These are phyloP conservation scores for Trichoderma virens DNA, from an alignment of 495 filamentous ascomycete genomes.

Conservation along the genomic window DNA sequence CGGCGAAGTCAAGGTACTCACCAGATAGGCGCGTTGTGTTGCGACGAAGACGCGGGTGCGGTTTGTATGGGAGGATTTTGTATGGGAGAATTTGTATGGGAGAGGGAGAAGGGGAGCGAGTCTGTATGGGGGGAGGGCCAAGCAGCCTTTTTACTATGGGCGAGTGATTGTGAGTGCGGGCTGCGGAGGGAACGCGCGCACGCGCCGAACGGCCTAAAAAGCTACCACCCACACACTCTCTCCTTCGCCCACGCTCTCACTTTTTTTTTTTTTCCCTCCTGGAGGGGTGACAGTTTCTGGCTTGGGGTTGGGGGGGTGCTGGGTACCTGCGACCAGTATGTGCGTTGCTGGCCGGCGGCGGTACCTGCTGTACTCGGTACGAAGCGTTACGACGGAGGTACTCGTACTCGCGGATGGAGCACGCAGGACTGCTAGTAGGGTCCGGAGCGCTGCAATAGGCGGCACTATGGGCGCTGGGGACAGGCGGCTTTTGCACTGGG, in stretches of 20 bases:
- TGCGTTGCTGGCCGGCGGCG: neutral
- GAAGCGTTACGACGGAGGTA: neutral
- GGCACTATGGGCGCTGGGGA: neutral
- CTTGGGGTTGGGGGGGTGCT: neutral
- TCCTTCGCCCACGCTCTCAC: neutral
- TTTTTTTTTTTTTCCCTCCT: neutral
- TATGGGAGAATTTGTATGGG: slow-evolving; percentile 54
- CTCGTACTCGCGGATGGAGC: neutral
- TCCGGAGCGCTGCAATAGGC: neutral
- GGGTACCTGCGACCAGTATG: neutral
- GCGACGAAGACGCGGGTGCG: slow-evolving; percentile 10
- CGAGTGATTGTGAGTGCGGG: slow-evolving; percentile 41
- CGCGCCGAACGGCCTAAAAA: slow-evolving; percentile 7
- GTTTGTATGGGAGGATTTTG: slow-evolving; percentile 16
- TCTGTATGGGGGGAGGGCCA: slow-evolving; percentile 46
- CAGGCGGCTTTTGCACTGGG: too few relatives aligned
- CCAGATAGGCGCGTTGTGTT: slow-evolving; percentile 16
- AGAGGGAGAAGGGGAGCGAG: slow-evolving; percentile 43
- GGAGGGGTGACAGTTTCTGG: slow-evolving; percentile 2
- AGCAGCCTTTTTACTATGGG: slow-evolving; percentile 55
- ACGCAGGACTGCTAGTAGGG: neutral
- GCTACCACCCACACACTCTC: slow-evolving; percentile 6
- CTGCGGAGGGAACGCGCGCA: slow-evolving; percentile 5
- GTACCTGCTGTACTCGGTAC: neutral
- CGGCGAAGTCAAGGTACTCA: slow-evolving; percentile 32